Evolutionary conservation across 129 eudicot species (phyloP), one percentile per base, ranked within the genome.

Genomic region (Erigeron canadensis): DNA sequence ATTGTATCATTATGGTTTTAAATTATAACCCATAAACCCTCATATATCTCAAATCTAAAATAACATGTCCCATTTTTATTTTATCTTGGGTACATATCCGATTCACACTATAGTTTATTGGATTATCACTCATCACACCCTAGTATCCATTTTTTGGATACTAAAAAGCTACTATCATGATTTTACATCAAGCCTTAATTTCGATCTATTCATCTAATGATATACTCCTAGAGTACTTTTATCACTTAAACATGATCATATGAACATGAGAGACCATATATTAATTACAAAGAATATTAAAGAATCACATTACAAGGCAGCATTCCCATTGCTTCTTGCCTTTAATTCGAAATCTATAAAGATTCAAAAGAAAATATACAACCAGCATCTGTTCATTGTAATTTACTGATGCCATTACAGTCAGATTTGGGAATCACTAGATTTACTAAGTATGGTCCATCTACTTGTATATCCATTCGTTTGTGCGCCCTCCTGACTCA

Each of bases 391-490:
- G 65, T 63, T 53, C 28, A 23, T 61, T 77, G 54, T 58, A 38
- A 55, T 69, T 18, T 77, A 12, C 74, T 19, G 64, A 44, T 66
- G 22, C 15, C 72, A 39, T 55, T 65, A 37, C 34, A 28, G 34
- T 28, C 34, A 28, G 34, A 28, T 28, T 28, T 28, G 34, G 39
- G 72, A 65, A 69, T 70, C 71, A 47, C 80, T 50, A 18, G 42
- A 73, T 63, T 51, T n/a, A n/a, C 34, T 44, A 23, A 50, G 68
- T 44, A 71, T 59, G 42, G 17, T 44, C 63, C 71, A 56, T 71
- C 85, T 86, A 95, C 85, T 88, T 95, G 89, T 95, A 90, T 72
- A 95, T 95, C 99, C 99, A 95, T 79, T 95, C 99, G 11, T 90
- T 88, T 72, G 99, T 86, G 7, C 99, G 99, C 23, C 96, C 99